A percentile compares a stretch with the other conserved stretches of the same genome.
Evolutionary conservation across 768 basidiomycete genomes (phyloP).

Genomic region (Suillus plorans): DNA sequence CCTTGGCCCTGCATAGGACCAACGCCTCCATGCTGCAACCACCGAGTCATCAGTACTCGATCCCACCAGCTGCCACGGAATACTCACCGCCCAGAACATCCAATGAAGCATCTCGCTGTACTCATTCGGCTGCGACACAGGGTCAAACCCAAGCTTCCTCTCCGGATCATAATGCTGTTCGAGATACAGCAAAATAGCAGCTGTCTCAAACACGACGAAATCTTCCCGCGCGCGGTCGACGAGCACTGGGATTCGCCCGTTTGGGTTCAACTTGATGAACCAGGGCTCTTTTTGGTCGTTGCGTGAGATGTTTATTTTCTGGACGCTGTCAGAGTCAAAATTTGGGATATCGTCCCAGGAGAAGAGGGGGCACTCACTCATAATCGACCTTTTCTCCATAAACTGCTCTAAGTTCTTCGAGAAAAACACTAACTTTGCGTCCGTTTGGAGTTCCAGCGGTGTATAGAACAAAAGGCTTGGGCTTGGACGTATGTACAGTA

Average conservation of each 20-base stretch:
- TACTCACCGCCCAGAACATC: conserved; percentile 43
- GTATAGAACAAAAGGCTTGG: conserved; percentile 48
- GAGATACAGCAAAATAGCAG: conserved; percentile 47
- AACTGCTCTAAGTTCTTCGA: conserved; percentile 57
- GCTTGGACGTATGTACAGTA: neutral
- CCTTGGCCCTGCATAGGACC: conserved; percentile 40
- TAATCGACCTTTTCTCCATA: conserved; percentile 36
- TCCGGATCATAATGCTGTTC: conserved; percentile 45
- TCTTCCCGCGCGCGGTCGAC: conserved; percentile 25
- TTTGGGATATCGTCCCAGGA: neutral
- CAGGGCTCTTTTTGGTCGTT: conserved; percentile 30
- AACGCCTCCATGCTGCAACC: conserved; percentile 27
- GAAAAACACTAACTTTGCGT: conserved; percentile 46
- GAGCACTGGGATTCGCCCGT: conserved; percentile 43
- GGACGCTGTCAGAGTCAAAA: neutral
- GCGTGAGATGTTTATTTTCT: conserved; percentile 23
- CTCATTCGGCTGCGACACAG: conserved; percentile 27
- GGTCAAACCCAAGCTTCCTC: conserved; percentile 39
- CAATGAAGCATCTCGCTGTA: conserved; percentile 43
- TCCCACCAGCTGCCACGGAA: neutral
- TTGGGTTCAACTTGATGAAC: conserved; percentile 39
- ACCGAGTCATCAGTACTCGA: neutral
- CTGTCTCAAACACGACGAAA: conserved; percentile 42
- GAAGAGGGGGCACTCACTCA: conserved; percentile 26
- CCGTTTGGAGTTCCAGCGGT: conserved; percentile 59